A percentile compares a stretch with the other conserved stretches of the same genome.
phyloP scores from a whole-genome alignment of 73 alveolate genomes.

The Paramecium octaurelia region DNA sequence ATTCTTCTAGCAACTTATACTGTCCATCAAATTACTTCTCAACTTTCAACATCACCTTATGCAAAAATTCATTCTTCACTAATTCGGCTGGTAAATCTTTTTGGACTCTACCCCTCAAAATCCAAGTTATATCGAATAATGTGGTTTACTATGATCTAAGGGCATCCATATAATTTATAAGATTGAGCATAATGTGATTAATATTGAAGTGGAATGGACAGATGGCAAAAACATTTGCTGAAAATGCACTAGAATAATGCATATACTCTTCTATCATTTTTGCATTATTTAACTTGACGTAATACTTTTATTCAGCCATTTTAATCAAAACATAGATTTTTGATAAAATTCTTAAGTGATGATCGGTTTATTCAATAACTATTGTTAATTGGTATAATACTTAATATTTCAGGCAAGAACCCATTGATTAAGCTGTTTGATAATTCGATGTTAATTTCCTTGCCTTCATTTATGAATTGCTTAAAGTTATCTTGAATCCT shows the following conservation, averaged over 20 bases:
- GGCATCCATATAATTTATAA: background rate
- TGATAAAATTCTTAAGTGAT: background rate
- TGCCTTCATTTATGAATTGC: background rate
- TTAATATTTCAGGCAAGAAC: background rate
- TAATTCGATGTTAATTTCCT: background rate
- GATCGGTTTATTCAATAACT: background rate
- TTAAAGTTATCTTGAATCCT: constrained; percentile 8
- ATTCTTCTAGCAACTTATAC: background rate
- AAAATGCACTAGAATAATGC: background rate
- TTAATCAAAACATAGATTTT: background rate
- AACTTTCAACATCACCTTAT: background rate
- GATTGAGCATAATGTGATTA: background rate
- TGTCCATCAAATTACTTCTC: background rate
- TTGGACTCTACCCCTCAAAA: background rate
- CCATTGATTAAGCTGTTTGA: background rate
- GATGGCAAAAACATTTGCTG: background rate
- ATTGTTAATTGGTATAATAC: background rate
- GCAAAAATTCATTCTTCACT: constrained; percentile 26
- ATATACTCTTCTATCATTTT: background rate
- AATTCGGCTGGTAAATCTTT: constrained; percentile 20
- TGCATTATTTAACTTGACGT: background rate
- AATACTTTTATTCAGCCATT: background rate
- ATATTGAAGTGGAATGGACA: background rate
- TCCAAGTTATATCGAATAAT: constrained; percentile 7
- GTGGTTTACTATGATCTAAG: background rate